Percentiles rank a stretch among this genome's conserved stretches.
Conservation (phyloP, 2,329 filamentous ascomycete species). For the Colletotrichum sp. region DNA sequence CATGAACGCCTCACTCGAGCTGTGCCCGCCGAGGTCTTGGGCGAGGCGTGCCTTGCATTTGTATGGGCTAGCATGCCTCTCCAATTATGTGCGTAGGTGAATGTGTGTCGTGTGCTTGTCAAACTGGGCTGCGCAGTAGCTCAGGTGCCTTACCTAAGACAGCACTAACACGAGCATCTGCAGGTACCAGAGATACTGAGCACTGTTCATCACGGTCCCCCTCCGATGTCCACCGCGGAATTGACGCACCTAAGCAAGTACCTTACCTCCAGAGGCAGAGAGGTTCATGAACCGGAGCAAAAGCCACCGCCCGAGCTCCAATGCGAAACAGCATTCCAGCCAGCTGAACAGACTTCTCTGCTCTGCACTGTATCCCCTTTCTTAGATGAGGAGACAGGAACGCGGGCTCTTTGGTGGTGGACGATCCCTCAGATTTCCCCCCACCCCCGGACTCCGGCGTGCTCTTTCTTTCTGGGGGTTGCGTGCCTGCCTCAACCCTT, state of each 20-base stretch:
- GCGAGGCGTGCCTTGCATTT: constrained; percentile 3
- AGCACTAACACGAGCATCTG: not conserved
- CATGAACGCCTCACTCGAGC: constrained; percentile 15
- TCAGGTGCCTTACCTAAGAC: not conserved
- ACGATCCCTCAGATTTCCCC: not conserved
- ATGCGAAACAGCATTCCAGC: constrained; percentile 3
- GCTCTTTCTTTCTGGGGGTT: not conserved
- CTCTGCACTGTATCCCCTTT: not conserved
- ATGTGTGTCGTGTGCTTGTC: not conserved
- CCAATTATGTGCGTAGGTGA: not conserved
- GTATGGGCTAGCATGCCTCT: not conserved
- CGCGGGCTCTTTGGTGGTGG: not conserved
- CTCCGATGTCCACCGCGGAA: not conserved
- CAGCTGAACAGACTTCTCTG: not conserved
- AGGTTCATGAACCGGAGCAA: not conserved
- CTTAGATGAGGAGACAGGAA: not conserved
- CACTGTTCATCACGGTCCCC: not conserved
- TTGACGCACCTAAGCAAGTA: not conserved
- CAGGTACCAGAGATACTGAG: not conserved
- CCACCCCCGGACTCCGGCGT: constrained; percentile 21
- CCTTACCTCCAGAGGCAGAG: not conserved
- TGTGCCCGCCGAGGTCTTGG: not conserved
- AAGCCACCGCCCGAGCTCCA: constrained; percentile 3
- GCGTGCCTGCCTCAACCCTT: not conserved
- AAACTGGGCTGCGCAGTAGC: not conserved